Conservation (phyloP, 2,329 filamentous ascomycete genomes). For the Lachnellula occidentalis region DNA sequence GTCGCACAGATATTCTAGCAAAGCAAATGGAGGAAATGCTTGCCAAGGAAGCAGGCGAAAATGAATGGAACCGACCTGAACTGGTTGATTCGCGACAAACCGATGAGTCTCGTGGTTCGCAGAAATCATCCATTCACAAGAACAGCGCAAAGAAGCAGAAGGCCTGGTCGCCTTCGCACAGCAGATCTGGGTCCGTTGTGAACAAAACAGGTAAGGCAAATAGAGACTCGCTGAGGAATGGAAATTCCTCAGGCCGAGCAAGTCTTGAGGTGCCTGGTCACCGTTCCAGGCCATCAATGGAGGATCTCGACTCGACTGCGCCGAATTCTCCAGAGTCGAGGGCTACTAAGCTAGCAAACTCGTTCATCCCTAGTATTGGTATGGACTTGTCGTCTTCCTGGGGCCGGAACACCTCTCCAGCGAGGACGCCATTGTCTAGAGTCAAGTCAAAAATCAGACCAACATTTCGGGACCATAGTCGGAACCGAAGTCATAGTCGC, state of each 20-base stretch:
- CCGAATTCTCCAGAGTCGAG: constrained; percentile 28
- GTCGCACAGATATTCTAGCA: constrained; percentile 48
- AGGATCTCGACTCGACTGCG: constrained; percentile 40
- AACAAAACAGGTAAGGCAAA: constrained; percentile 15
- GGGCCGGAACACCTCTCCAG: constrained; percentile 60
- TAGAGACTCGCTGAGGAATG: constrained; percentile 14
- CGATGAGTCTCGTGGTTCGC: constrained; percentile 13
- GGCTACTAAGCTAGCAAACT: constrained; percentile 21
- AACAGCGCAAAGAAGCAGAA: constrained; percentile 1
- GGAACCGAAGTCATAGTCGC: constrained; percentile 47
- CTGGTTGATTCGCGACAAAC: constrained; percentile 12
- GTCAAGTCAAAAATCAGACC: constrained; percentile 36
- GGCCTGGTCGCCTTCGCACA: constrained; percentile 12
- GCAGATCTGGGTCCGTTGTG: constrained; percentile 19
- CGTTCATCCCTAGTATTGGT: constrained; percentile 53
- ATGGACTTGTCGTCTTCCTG: constrained; percentile 57
- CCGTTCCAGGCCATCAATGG: constrained; percentile 35
- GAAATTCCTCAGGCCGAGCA: constrained; percentile 20
- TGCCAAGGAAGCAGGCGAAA: constrained; percentile 43
- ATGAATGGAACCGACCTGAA: constrained; percentile 3
- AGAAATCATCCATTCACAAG: constrained; percentile 8
- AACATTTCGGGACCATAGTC: constrained; percentile 29
- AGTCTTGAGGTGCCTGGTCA: constrained; percentile 46
- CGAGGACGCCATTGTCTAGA: constrained; percentile 48
- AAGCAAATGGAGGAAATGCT: constrained; percentile 59